phyloP scores from a whole-genome alignment of 1,284 basidiomycete genomes.

The Marasmius sp. region DNA sequence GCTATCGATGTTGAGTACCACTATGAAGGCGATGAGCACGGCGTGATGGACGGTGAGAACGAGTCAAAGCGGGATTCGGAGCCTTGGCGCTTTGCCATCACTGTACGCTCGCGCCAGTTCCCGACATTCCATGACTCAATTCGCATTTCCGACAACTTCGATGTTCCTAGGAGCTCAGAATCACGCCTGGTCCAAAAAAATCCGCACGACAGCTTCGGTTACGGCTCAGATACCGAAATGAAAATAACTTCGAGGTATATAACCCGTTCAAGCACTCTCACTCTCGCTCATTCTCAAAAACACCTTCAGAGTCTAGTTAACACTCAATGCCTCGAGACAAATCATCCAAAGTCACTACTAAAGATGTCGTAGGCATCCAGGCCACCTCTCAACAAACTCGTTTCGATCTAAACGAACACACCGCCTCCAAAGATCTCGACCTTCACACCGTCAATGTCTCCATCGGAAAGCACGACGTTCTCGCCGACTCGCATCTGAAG shows the following conservation, averaged over 20 bases:
- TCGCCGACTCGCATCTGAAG: constrained; percentile 51
- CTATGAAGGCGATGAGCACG: neutral
- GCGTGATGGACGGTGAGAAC: too few relatives aligned
- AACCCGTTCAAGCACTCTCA: neutral
- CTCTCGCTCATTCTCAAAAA: neutral
- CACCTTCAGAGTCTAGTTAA: neutral
- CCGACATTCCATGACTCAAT: neutral
- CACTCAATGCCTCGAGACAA: neutral
- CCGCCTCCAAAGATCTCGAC: constrained; percentile 42
- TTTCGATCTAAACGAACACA: constrained; percentile 45
- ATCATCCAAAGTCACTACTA: neutral
- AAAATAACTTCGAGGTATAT: neutral
- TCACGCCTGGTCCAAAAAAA: neutral
- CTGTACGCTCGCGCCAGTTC: neutral
- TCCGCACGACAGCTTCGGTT: neutral
- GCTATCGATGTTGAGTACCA: neutral
- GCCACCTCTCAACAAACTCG: constrained; percentile 25
- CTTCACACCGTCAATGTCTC: constrained; percentile 42
- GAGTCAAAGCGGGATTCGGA: neutral
- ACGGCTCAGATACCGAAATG: neutral
- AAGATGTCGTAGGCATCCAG: constrained; percentile 1
- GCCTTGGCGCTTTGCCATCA: neutral
- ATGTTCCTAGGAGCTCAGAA: neutral
- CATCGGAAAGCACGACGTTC: constrained; percentile 48
- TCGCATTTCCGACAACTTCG: too few relatives aligned